Percentiles rank a stretch among this genome's conserved stretches.
Conservation (phyloP, 2,329 filamentous ascomycete species). For the Cladosporium colombiae region DNA sequence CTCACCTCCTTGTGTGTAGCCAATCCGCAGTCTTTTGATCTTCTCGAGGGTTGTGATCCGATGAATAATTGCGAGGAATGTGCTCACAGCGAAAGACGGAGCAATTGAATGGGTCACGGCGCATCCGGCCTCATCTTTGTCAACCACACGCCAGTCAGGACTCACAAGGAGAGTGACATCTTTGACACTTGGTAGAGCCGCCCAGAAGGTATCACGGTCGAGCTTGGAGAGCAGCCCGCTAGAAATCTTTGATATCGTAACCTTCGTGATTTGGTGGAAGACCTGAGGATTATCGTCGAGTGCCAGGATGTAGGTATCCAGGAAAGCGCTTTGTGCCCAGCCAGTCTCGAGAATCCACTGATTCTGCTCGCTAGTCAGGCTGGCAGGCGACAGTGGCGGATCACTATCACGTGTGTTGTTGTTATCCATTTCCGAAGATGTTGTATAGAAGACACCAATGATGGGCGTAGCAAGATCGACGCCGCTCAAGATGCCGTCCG, state of each 20-base stretch:
- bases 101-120: conserved; percentile 52
- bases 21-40: conserved; percentile 62
- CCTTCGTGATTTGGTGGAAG: conserved; percentile 57
- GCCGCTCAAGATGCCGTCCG: neutral
- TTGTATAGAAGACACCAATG: conserved; percentile 7
- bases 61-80: conserved; percentile 56
- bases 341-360: conserved; percentile 69
- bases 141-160: conserved; percentile 65
- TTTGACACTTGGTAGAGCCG: conserved; percentile 55
- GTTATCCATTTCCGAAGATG: neutral
- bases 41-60: conserved; percentile 48
- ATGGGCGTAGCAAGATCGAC: neutral
- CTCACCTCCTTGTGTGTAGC: conserved; percentile 69
- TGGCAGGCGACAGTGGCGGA: conserved; percentile 3
- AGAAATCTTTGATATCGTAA: conserved; percentile 66
- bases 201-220: conserved; percentile 62
- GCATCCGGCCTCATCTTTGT: conserved; percentile 53
- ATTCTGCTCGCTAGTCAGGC: conserved; percentile 62
- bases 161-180: conserved; percentile 62
- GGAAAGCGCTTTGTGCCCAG: conserved; percentile 68
- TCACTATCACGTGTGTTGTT: too few relatives aligned
- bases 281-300: conserved; percentile 60
- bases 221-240: conserved; percentile 61
- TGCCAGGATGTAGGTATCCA: conserved; percentile 67
- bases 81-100: conserved; percentile 54